Evolutionary conservation across 306 rosid genomes (phyloP).

Genomic region (Fragaria iinumae): DNA sequence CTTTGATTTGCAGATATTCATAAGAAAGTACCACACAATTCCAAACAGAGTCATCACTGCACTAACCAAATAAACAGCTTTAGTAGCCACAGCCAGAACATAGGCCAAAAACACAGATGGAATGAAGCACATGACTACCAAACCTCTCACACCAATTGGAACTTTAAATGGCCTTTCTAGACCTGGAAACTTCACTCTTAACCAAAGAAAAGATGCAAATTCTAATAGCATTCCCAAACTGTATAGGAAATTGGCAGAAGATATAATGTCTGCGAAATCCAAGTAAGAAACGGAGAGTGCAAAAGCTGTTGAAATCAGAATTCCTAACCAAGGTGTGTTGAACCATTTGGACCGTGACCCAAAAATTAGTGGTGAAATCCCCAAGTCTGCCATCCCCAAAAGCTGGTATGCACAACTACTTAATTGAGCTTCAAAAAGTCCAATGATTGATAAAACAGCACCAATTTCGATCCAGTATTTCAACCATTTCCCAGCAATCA

Average conservation of each 20-base stretch:
- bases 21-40: slow-evolving; percentile 35
- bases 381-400: slow-evolving; percentile 52
- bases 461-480: too few relatives aligned
- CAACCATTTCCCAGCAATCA: too few relatives aligned
- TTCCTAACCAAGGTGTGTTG: slow-evolving; percentile 82
- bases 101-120: slow-evolving; percentile 61
- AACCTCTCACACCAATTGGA: slow-evolving; percentile 46
- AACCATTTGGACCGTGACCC: slow-evolving; percentile 59
- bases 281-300: slow-evolving; percentile 42
- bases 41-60: slow-evolving; percentile 34
- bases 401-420: slow-evolving; percentile 75
- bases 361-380: slow-evolving; percentile 51
- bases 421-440: slow-evolving; percentile 70
- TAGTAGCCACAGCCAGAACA: slow-evolving; percentile 60
- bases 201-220: slow-evolving; percentile 60
- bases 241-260: slow-evolving; percentile 74
- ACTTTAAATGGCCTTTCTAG: slow-evolving; percentile 62
- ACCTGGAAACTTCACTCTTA: slow-evolving; percentile 51
- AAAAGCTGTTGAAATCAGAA: slow-evolving; percentile 55
- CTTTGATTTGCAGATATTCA: slow-evolving; percentile 34
- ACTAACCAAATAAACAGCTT: slow-evolving; percentile 43
- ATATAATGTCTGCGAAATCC: slow-evolving; percentile 52
- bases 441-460: slow-evolving; percentile 37
- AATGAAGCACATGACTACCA: slow-evolving; percentile 60
- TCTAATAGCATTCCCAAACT: slow-evolving; percentile 92